phyloP scores from a whole-genome alignment of 2,329 filamentous ascomycete genomes.

The Sclerotinia trifoliorum region DNA sequence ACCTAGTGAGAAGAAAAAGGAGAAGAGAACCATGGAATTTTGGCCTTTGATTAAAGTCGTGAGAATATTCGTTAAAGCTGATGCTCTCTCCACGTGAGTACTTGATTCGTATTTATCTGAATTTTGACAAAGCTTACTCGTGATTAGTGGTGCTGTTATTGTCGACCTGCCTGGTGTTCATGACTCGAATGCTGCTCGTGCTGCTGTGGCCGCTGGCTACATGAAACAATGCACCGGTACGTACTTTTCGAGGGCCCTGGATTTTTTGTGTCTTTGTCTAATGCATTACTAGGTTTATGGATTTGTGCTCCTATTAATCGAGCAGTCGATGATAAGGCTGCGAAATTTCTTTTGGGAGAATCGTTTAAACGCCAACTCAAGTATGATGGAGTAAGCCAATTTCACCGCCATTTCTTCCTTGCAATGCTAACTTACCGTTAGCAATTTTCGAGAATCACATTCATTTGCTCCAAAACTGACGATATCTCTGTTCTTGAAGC shows the following conservation, averaged over 20 bases:
- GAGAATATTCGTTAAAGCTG: conserved; percentile 47
- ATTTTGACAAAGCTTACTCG: not conserved
- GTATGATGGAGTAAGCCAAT: conserved; percentile 49
- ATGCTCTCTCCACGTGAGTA: conserved; percentile 43
- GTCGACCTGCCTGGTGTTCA: conserved; percentile 56
- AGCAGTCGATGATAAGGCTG: conserved; percentile 59
- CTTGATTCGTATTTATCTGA: not conserved
- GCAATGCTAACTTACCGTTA: not conserved
- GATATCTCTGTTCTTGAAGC: conserved; percentile 50
- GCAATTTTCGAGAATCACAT: conserved; percentile 36
- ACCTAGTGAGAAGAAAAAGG: conserved; percentile 31
- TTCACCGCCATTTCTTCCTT: no score
- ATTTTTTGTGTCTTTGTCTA: not conserved
- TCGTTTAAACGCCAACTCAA: conserved; percentile 59
- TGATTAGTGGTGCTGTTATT: conserved; percentile 47
- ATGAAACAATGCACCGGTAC: conserved; percentile 55
- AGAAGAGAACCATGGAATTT: conserved; percentile 40
- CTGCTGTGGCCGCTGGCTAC: conserved; percentile 50
- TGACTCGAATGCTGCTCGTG: conserved; percentile 50
- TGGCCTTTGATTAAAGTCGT: conserved; percentile 45
- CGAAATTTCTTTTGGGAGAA: conserved; percentile 55
- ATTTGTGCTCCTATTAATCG: conserved; percentile 62
- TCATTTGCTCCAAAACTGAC: conserved; percentile 64
- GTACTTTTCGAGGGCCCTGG: not conserved
- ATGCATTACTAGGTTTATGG: conserved; percentile 47